Conservation (phyloP, 2,329 filamentous ascomycete species). For the Penicillium glabrum region DNA sequence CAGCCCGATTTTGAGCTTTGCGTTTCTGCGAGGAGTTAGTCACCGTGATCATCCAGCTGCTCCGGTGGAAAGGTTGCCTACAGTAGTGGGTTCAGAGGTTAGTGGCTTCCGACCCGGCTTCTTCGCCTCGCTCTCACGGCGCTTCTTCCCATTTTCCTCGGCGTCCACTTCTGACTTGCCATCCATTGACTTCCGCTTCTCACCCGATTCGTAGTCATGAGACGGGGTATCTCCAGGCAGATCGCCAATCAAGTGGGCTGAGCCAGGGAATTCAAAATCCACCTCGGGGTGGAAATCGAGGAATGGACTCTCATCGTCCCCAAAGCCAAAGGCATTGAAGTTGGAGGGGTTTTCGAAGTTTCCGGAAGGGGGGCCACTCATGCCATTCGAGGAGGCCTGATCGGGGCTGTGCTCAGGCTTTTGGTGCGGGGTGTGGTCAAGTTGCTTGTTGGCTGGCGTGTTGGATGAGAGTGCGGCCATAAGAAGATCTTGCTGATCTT, state of each 20-base stretch:
- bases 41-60: neutral
- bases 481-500: conserved; percentile 73
- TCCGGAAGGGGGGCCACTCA: conserved; percentile 30
- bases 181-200: conserved; percentile 58
- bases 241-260: conserved; percentile 73
- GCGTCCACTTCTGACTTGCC: conserved; percentile 60
- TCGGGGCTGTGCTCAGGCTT: conserved; percentile 30
- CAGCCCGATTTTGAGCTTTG: conserved; percentile 92
- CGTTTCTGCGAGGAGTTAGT: conserved; percentile 43
- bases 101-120: conserved; percentile 95
- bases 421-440: conserved; percentile 20
- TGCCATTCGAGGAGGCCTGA: conserved; percentile 48
- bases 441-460: conserved; percentile 41
- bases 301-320: conserved; percentile 71
- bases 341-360: conserved; percentile 37
- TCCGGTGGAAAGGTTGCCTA: conserved; percentile 55
- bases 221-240: conserved; percentile 54
- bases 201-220: conserved; percentile 56
- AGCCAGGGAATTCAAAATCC: conserved; percentile 67
- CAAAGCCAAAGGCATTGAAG: conserved; percentile 52
- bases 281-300: conserved; percentile 80
- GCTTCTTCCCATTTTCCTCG: conserved; percentile 64
- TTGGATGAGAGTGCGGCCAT: conserved; percentile 76
- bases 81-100: conserved; percentile 91
- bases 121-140: conserved; percentile 82